These are phyloP conservation scores for Yamadazyma atlantica DNA, from an alignment of 1,139 yeast species.

Conservation along the genomic window DNA sequence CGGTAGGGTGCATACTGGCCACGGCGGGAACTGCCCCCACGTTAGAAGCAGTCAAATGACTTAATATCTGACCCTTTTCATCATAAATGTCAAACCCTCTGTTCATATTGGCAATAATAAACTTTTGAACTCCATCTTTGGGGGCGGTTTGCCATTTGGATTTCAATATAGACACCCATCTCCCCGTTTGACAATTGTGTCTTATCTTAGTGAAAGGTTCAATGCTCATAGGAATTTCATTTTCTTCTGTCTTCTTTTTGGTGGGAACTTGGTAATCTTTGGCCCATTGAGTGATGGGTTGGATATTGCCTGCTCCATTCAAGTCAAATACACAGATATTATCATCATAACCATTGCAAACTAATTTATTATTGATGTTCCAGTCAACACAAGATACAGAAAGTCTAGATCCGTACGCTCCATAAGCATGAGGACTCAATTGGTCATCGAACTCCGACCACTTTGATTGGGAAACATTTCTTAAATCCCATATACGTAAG, in stretches of 20 bases:
- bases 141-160: constrained; percentile 80
- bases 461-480: constrained; percentile 45
- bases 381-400: constrained; percentile 87
- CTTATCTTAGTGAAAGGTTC: constrained; percentile 60
- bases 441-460: constrained; percentile 40
- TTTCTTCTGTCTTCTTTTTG: constrained; percentile 15
- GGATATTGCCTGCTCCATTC: constrained; percentile 16
- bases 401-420: constrained; percentile 67
- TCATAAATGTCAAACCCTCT: constrained; percentile 80
- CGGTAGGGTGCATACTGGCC: constrained; percentile 72
- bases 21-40: constrained; percentile 95
- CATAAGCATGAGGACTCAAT: constrained; percentile 53
- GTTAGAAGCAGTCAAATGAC: constrained; percentile 58
- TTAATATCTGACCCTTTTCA: constrained; percentile 72
- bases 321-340: constrained; percentile 58
- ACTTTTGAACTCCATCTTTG: constrained; percentile 71
- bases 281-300: constrained; percentile 29
- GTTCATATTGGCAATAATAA: constrained; percentile 91
- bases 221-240: constrained; percentile 33
- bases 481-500: constrained; percentile 80
- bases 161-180: constrained; percentile 93
- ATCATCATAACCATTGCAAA: constrained; percentile 93
- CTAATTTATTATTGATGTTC: constrained; percentile 73
- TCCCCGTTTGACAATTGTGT: constrained; percentile 93
- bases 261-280: constrained; percentile 18